phyloP scores from a whole-genome alignment of 2,329 filamentous ascomycete species.

The Elsinoe arachidis region DNA sequence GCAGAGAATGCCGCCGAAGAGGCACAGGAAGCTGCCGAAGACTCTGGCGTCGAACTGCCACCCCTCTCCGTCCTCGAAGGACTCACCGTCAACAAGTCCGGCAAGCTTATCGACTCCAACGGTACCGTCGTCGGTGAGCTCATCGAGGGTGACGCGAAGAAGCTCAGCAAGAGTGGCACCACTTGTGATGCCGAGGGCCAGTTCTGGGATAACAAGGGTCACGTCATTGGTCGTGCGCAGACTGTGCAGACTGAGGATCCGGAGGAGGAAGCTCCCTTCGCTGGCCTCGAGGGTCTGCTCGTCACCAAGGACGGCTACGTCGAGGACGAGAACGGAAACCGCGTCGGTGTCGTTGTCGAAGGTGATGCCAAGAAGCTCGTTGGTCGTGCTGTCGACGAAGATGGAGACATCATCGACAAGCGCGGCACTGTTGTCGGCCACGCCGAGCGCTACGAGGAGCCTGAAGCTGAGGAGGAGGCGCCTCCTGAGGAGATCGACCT shows the following conservation, averaged over 20 bases:
- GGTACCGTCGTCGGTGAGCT: constrained; percentile 42
- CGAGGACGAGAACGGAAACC: constrained; percentile 43
- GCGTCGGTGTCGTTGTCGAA: constrained; percentile 41
- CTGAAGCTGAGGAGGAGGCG: constrained; percentile 43
- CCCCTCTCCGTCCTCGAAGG: constrained; percentile 43
- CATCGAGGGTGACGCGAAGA: constrained; percentile 44
- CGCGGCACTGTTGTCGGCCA: constrained; percentile 45
- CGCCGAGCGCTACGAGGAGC: constrained; percentile 52
- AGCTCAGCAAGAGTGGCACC: constrained; percentile 41
- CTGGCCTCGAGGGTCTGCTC: constrained; percentile 42
- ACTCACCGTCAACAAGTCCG: constrained; percentile 42
- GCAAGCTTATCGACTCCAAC: constrained; percentile 41
- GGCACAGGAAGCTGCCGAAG: constrained; percentile 24
- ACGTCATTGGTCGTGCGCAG: constrained; percentile 43
- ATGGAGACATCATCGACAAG: constrained; percentile 46
- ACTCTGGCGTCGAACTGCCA: constrained; percentile 32
- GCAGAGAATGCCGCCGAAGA: constrained; percentile 28
- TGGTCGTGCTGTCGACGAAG: constrained; percentile 42
- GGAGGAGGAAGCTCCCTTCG: constrained; percentile 42
- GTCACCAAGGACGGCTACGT: constrained; percentile 44
- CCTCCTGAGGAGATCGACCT: constrained; percentile 33
- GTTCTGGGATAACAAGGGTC: constrained; percentile 47
- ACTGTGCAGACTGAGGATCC: constrained; percentile 39
- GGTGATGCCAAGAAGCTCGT: constrained; percentile 45
- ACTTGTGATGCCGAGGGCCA: constrained; percentile 40